Percentiles rank a stretch among this genome's conserved stretches.
phyloP scores from a whole-genome alignment of 2,329 filamentous ascomycete genomes.

The Capronia epimyces region DNA sequence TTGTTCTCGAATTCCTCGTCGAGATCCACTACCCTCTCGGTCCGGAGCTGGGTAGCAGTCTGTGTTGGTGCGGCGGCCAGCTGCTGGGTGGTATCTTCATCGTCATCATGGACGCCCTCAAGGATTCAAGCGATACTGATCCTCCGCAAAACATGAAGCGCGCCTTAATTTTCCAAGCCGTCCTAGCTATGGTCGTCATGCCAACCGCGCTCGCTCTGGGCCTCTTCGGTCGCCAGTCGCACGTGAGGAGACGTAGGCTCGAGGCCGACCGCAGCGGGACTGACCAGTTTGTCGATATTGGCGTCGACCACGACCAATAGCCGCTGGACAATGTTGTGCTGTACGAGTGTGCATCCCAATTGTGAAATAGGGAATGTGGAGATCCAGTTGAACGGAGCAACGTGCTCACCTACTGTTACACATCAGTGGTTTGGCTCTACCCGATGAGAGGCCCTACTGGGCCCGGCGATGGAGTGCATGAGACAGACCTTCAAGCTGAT shows the following conservation, averaged over 20 bases:
- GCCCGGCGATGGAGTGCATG: no score
- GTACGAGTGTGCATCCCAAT: not conserved
- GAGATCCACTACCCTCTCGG: constrained; percentile 82
- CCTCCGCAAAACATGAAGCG: constrained; percentile 69
- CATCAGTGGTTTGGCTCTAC: no score
- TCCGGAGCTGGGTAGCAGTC: constrained; percentile 75
- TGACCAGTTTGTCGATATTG: constrained; percentile 6
- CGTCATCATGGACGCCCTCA: constrained; percentile 70
- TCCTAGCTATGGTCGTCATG: constrained; percentile 59
- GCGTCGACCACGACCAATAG: not conserved
- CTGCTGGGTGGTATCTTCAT: constrained; percentile 80
- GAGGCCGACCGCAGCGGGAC: constrained; percentile 36
- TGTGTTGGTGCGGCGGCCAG: constrained; percentile 84
- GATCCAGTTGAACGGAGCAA: no score
- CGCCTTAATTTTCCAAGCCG: constrained; percentile 72
- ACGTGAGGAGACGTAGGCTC: constrained; percentile 36
- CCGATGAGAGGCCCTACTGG: no score
- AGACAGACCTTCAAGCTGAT: no score
- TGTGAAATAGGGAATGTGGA: no score
- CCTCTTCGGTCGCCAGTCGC: constrained; percentile 53
- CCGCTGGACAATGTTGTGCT: not conserved
- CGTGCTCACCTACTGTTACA: no score
- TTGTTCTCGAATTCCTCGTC: constrained; percentile 79
- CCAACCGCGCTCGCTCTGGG: constrained; percentile 66
- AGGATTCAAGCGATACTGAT: constrained; percentile 43